phyloP scores from a whole-genome alignment of 2,329 filamentous ascomycete species.

The Lachnellula suecica region DNA sequence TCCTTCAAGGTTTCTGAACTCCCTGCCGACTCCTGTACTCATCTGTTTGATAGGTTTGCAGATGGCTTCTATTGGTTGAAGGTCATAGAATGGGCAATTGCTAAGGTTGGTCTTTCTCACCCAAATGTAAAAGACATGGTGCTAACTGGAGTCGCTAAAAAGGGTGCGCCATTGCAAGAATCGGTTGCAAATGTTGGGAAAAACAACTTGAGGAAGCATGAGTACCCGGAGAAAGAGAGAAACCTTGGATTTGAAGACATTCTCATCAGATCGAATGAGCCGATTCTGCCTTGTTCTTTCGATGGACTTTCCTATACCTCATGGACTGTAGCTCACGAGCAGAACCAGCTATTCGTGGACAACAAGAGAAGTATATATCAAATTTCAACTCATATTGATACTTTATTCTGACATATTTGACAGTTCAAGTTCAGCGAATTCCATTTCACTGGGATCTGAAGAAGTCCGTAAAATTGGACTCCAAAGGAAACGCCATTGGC shows the following conservation, averaged over 20 bases:
- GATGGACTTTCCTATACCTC: constrained; percentile 9
- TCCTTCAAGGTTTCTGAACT: too few species aligned
- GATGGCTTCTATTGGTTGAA: too few species aligned
- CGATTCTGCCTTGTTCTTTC: neutral
- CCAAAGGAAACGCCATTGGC: neutral
- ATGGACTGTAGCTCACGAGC: constrained; percentile 12
- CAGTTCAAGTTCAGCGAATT: constrained; percentile 11
- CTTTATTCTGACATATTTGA: neutral
- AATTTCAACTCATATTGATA: neutral
- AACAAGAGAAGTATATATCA: constrained; percentile 1
- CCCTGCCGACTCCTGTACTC: too few species aligned
- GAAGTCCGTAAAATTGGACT: constrained; percentile 13
- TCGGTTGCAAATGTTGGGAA: constrained; percentile 2
- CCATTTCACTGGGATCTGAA: constrained; percentile 8
- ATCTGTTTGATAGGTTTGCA: too few species aligned
- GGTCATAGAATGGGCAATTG: constrained; percentile 13
- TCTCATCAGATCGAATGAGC: constrained; percentile 15
- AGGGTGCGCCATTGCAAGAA: constrained; percentile 4
- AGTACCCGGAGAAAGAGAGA: constrained; percentile 1
- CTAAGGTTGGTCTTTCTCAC: constrained; percentile 5
- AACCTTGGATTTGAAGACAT: constrained; percentile 10
- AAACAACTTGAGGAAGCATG: constrained; percentile 3
- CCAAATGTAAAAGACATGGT: neutral
- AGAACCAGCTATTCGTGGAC: constrained; percentile 4
- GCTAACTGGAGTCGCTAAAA: neutral